Percentiles rank a stretch among this genome's conserved stretches.
Evolutionary conservation across 768 basidiomycete species (phyloP).

Genomic region (Dioszegia hungarica): DNA sequence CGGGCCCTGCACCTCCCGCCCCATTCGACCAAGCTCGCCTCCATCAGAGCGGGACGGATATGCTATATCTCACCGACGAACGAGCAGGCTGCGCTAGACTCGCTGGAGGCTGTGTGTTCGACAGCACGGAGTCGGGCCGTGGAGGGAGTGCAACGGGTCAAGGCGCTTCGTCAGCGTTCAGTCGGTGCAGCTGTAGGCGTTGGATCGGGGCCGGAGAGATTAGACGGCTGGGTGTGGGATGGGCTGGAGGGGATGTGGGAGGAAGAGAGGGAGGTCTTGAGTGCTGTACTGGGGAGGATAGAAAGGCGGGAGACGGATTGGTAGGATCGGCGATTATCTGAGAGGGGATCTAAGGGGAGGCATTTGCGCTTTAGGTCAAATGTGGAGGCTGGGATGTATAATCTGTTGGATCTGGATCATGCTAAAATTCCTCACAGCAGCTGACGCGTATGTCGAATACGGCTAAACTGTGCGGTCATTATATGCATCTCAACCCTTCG

Average conservation of each 20-base stretch:
- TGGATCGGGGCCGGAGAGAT: too few species aligned
- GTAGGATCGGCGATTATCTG: not conserved
- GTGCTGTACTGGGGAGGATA: conserved; percentile 2
- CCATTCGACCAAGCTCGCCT: conserved; percentile 11
- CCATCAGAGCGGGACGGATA: conserved; percentile 18
- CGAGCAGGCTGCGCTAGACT: conserved; percentile 20
- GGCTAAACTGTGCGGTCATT: too few species aligned
- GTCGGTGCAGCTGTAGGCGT: too few species aligned
- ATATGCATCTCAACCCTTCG: too few species aligned
- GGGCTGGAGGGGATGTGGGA: conserved; percentile 3
- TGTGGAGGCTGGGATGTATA: too few species aligned
- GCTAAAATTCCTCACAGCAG: too few species aligned
- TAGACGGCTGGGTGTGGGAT: not conserved
- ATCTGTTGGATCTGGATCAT: too few species aligned
- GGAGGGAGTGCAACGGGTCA: not conserved
- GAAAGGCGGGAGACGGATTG: conserved; percentile 8
- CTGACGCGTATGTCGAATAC: too few species aligned
- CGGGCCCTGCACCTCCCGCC: conserved; percentile 34
- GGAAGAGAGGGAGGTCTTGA: conserved; percentile 2
- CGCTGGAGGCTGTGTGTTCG: conserved; percentile 16
- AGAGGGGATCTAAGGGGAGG: not conserved
- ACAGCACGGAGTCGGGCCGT: not conserved
- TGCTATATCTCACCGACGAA: conserved; percentile 37
- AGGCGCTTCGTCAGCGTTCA: not conserved
- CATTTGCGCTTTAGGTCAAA: not conserved